Evolutionary conservation across 164 flowering plant genomes (phyloP).

Genomic region (Umbilicus rupestris): DNA sequence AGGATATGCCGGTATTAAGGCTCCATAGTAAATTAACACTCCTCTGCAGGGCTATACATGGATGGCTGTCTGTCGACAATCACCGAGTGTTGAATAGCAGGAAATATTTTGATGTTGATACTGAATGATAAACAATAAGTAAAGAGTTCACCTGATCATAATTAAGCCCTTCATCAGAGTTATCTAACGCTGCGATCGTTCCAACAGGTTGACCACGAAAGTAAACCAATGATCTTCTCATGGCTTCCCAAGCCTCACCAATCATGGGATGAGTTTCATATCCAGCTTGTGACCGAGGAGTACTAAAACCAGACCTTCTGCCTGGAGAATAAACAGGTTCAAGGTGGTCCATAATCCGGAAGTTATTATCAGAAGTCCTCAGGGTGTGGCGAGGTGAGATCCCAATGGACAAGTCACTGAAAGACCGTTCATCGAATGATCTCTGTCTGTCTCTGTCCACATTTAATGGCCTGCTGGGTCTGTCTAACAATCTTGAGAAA

Average conservation of each 20-base stretch:
- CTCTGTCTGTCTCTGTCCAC: constrained; percentile 57
- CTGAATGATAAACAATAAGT: not conserved
- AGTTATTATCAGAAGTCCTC: constrained; percentile 23
- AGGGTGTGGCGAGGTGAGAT: constrained; percentile 25
- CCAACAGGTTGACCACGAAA: constrained; percentile 82
- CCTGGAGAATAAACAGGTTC: constrained; percentile 21
- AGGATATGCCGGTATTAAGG: not conserved
- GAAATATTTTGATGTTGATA: not conserved
- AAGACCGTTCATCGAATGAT: constrained; percentile 50
- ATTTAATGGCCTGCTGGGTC: constrained; percentile 34
- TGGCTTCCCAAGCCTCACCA: constrained; percentile 72
- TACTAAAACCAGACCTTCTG: constrained; percentile 34
- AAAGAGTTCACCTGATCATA: constrained; percentile 63
- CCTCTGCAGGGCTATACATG: not conserved
- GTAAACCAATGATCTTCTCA: constrained; percentile 56
- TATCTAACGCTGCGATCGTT: constrained; percentile 78
- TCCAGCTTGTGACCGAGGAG: constrained; percentile 32
- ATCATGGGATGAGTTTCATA: constrained; percentile 55
- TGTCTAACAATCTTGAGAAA: constrained; percentile 37
- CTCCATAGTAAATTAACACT: not conserved
- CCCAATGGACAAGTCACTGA: constrained; percentile 34
- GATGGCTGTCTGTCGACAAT: not conserved
- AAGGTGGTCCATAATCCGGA: constrained; percentile 16
- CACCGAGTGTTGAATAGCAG: not conserved
- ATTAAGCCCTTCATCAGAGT: constrained; percentile 61